Evolutionary conservation across 805 yeast species (phyloP).

Genomic region (Candida insectalens): DNA sequence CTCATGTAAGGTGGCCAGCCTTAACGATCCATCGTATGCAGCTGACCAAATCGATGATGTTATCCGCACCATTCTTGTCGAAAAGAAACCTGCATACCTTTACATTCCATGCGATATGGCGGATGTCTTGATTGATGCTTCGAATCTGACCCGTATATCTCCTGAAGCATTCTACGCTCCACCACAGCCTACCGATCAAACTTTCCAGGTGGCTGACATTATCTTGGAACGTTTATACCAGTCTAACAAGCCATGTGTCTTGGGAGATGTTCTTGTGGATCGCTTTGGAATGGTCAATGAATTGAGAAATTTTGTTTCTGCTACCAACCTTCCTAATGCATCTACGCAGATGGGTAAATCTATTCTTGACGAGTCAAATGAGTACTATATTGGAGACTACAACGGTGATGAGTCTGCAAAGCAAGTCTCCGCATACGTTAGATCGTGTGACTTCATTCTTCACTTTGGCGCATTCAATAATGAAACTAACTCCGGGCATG

Average conservation of each 20-base stretch:
- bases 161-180: conserved; percentile 11
- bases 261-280: conserved; percentile 63
- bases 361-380: conserved; percentile 57
- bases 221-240: conserved; percentile 43
- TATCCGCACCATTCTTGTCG: conserved; percentile 40
- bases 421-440: conserved; percentile 38
- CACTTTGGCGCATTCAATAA: conserved; percentile 60
- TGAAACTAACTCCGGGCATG: conserved; percentile 65
- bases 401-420: conserved; percentile 48
- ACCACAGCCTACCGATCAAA: conserved; percentile 14
- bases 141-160: conserved; percentile 15
- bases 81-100: conserved; percentile 74
- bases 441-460: conserved; percentile 56
- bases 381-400: conserved; percentile 62
- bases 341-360: conserved; percentile 66
- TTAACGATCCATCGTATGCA: conserved; percentile 36
- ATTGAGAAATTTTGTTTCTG: conserved; percentile 39
- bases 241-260: conserved; percentile 49
- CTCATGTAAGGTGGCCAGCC: conserved; percentile 45
- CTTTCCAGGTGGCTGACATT: conserved; percentile 16
- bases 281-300: conserved; percentile 41
- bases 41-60: conserved; percentile 61
- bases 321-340: conserved; percentile 44
- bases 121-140: conserved; percentile 29
- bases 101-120: conserved; percentile 68